A percentile compares a stretch with the other conserved stretches of the same genome.
Evolutionary conservation across 2,329 filamentous ascomycete species (phyloP).

Genomic region (Colletotrichum tropicicola): DNA sequence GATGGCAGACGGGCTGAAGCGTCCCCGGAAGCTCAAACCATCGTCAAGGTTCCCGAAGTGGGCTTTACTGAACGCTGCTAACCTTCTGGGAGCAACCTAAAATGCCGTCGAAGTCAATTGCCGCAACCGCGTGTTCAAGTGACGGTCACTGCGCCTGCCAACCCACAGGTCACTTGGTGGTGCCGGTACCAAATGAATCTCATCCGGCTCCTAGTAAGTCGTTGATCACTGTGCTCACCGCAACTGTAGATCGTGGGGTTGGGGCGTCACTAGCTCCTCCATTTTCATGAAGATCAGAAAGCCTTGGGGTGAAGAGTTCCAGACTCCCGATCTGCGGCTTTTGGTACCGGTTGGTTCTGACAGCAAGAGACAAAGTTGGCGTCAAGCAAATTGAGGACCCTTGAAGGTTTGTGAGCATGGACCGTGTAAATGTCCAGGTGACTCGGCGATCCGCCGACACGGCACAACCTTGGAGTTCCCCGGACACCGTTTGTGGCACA

Average conservation of each 20-base stretch:
- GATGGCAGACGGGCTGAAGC: background rate
- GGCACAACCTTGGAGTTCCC: background rate
- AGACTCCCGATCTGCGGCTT: background rate
- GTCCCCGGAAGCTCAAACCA: background rate
- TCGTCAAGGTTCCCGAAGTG: background rate
- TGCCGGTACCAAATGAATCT: background rate
- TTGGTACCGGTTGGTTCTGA: too few relatives aligned
- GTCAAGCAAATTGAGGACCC: background rate
- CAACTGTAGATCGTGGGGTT: conserved; percentile 10
- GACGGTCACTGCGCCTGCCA: background rate
- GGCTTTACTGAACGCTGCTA: background rate
- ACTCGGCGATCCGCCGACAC: conserved; percentile 9
- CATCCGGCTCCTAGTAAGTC: background rate
- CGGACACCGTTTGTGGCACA: conserved; percentile 5
- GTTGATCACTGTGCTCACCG: conserved; percentile 13
- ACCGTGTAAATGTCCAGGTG: background rate
- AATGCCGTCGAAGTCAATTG: conserved; percentile 12
- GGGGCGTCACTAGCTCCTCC: background rate
- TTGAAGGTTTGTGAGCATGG: background rate
- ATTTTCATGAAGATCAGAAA: background rate
- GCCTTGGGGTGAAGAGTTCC: background rate
- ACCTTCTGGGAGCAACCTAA: background rate
- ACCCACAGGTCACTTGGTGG: background rate
- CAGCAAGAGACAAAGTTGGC: background rate
- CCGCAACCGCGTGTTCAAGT: background rate